Conservation (phyloP, 176 grass and related monocot species). For the Triticum timopheevii region DNA sequence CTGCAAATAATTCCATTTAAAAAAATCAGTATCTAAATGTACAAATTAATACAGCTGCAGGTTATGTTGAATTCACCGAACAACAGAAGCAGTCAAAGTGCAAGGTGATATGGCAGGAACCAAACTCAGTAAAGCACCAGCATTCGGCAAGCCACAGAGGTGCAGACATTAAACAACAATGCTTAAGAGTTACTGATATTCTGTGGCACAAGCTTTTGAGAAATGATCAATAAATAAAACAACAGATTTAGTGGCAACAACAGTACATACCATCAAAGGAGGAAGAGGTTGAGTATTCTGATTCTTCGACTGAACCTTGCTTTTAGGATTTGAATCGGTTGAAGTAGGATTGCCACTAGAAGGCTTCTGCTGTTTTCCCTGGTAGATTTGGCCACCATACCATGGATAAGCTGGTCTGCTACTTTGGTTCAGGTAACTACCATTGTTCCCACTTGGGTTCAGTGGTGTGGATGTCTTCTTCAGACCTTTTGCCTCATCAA, state of each 20-base stretch:
- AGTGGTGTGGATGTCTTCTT: slow-evolving; percentile 24
- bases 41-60: not conserved
- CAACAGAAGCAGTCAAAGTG: not conserved
- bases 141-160: not conserved
- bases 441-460: slow-evolving; percentile 32
- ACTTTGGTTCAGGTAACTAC: slow-evolving; percentile 46
- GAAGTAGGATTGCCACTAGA: slow-evolving; percentile 40
- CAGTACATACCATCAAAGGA: slow-evolving; percentile 11
- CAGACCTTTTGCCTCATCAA: slow-evolving; percentile 28
- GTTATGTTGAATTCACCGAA: not conserved
- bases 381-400: slow-evolving; percentile 16
- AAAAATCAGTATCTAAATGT: not conserved
- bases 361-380: slow-evolving; percentile 17
- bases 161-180: not conserved
- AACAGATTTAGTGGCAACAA: not conserved
- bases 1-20: not conserved
- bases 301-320: slow-evolving; percentile 33
- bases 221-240: not conserved
- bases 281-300: slow-evolving; percentile 28
- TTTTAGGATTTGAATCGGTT: slow-evolving; percentile 31
- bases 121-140: not conserved
- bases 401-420: slow-evolving; percentile 31
- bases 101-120: not conserved
- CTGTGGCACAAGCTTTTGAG: not conserved
- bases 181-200: not conserved